phyloP scores from a whole-genome alignment of 2,329 filamentous ascomycete species.

The Dactylonectria macrodidyma region DNA sequence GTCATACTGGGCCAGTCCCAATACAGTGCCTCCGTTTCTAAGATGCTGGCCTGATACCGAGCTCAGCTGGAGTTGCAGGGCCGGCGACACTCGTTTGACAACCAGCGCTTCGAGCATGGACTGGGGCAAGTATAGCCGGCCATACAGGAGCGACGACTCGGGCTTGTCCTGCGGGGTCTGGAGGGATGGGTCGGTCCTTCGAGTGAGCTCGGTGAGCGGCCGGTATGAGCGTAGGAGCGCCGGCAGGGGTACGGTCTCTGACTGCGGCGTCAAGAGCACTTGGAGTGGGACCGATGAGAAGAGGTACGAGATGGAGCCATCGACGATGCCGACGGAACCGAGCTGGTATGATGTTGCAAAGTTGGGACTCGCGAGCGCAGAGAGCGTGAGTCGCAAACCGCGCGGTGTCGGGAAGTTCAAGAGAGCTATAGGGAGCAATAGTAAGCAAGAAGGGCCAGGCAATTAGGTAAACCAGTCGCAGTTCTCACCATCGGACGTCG shows the following conservation, averaged over 20 bases:
- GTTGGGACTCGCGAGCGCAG: slow-evolving; percentile 91
- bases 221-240: slow-evolving; percentile 87
- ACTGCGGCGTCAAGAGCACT: slow-evolving; percentile 75
- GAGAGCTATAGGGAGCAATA: slow-evolving; percentile 69
- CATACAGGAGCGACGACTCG: slow-evolving; percentile 77
- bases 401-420: slow-evolving; percentile 90
- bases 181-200: slow-evolving; percentile 44
- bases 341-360: slow-evolving; percentile 96
- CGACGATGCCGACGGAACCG: slow-evolving; percentile 89
- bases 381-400: slow-evolving; percentile 88
- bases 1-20: slow-evolving; percentile 85
- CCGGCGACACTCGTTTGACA: slow-evolving; percentile 82
- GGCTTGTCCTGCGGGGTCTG: slow-evolving; percentile 49
- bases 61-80: slow-evolving; percentile 84
- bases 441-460: slow-evolving; percentile 35
- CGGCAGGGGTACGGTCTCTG: slow-evolving; percentile 81
- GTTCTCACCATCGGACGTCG: slow-evolving; percentile 80
- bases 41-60: slow-evolving; percentile 81
- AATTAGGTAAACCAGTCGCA: slow-evolving; percentile 1
- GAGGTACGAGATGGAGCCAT: slow-evolving; percentile 97
- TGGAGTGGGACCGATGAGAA: slow-evolving; percentile 89
- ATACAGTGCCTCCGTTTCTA: slow-evolving; percentile 81
- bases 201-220: slow-evolving; percentile 76
- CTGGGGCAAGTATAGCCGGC: slow-evolving; percentile 84
- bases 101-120: slow-evolving; percentile 91